Base-by-base conservation (phyloP, 441 rosid species). In the Syzygium syzygioides region DNA sequence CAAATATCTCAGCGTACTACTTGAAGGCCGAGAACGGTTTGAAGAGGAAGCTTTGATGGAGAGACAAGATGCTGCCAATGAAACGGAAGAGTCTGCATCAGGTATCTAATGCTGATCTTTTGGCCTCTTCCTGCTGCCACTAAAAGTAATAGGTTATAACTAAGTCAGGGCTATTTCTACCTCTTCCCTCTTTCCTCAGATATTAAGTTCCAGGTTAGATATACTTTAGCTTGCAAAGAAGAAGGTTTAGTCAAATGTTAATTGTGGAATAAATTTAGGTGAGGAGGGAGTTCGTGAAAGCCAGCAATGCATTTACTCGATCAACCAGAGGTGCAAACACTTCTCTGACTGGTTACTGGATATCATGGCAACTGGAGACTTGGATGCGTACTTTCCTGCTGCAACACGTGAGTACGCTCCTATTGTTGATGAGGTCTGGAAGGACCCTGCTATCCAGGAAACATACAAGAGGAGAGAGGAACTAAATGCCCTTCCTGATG, bases 331-430 rank as follows among this genome's bases (percentile, higher is more conserved):
- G 95, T 92, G 96, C 92, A 98, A 98, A 92, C 97, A 96, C 93
- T 98, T 98, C 89, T 97, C 99, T 86, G 99, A 98, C 92, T 97
- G 99, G 99, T 96, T 98, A 89, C 95, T 98, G 87, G 98, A 98
- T 86, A 97, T 98, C 76, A 98, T 97, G 90, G 99, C 99, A 86
- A 98, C 98, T 9, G 99, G 99, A 85, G 99, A 98, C 91, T 93
- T 98, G 88, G 99, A 97, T 91, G 98, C 99, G 11, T 96, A 95
- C 93, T 98, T 98, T 90, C 99, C 99, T 62, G 99, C 99, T 4
- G 99, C 99, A 89, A 96, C 99, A 28, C 99, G 99, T 5, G 99
- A 98, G 88, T 98, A 97, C 86, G 99, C 99, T 91, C 99, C 99
- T 2, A 91, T 96, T 88, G 99, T 98, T 83, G 99, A 98, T 88